A percentile compares a stretch with the other conserved stretches of the same genome.
phyloP scores from a whole-genome alignment of 768 basidiomycete species.

The Suillus plorans region DNA sequence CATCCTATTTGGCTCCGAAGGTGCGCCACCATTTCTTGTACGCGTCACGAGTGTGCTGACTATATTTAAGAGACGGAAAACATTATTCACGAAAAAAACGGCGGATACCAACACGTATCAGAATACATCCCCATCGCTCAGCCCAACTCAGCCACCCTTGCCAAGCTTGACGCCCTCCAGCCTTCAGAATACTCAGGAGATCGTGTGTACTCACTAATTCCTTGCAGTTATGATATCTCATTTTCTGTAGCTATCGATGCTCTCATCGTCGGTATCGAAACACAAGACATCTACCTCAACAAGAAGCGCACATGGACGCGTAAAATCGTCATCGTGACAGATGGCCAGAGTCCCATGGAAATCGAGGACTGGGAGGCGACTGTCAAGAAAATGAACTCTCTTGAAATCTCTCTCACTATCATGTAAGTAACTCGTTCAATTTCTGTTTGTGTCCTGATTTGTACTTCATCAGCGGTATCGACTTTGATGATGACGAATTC shows the following conservation, averaged over 20 bases:
- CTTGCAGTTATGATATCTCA: not conserved
- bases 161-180: slow-evolving; percentile 59
- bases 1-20: slow-evolving; percentile 81
- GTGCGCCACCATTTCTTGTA: slow-evolving; percentile 33
- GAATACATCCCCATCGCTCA: slow-evolving; percentile 70
- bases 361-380: slow-evolving; percentile 75
- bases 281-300: slow-evolving; percentile 64
- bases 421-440: slow-evolving; percentile 50
- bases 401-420: slow-evolving; percentile 61
- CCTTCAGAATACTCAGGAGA: slow-evolving; percentile 63
- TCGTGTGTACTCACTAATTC: slow-evolving; percentile 42
- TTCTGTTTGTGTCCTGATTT: not conserved
- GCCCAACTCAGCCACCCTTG: slow-evolving; percentile 64
- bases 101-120: slow-evolving; percentile 72
- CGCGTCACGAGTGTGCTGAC: not conserved
- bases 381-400: slow-evolving; percentile 58
- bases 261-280: slow-evolving; percentile 82
- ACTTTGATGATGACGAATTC: slow-evolving; percentile 77
- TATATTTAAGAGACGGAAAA: slow-evolving; percentile 59
- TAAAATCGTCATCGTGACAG: slow-evolving; percentile 81
- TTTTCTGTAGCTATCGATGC: slow-evolving; percentile 73
- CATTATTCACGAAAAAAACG: slow-evolving; percentile 54
- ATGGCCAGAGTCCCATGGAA: slow-evolving; percentile 76
- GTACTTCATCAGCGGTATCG: slow-evolving; percentile 63
- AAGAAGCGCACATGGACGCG: slow-evolving; percentile 84